phyloP scores from a whole-genome alignment of 371 early-diverging fungal species.

The Circinella umbellata region DNA sequence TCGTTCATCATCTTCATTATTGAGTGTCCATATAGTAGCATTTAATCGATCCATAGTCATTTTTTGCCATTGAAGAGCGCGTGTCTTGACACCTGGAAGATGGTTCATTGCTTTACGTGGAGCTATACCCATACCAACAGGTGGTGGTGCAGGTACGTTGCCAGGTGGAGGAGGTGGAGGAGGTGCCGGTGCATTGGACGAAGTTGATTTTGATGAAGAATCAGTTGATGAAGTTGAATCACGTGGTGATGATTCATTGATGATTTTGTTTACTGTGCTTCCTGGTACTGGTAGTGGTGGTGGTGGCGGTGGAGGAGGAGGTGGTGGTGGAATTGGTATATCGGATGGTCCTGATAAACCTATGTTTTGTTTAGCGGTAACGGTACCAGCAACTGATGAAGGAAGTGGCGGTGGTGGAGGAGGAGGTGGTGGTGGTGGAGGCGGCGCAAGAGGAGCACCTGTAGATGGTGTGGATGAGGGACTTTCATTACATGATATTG shows the following conservation, averaged over 20 bases:
- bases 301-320: conserved; percentile 30
- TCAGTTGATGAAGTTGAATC: not conserved
- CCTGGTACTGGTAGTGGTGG: conserved; percentile 27
- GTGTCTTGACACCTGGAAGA: conserved; percentile 73
- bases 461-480: not conserved
- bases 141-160: conserved; percentile 15
- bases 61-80: conserved; percentile 88
- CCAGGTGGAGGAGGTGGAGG: conserved; percentile 26
- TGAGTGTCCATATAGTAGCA: conserved; percentile 61
- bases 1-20: conserved; percentile 44
- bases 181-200: conserved; percentile 31
- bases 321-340: conserved; percentile 51
- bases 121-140: conserved; percentile 1
- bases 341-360: conserved; percentile 4
- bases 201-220: not conserved
- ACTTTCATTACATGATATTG: not conserved
- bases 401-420: conserved; percentile 22
- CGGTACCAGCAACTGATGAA: not conserved
- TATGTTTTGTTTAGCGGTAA: not conserved
- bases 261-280: conserved; percentile 16
- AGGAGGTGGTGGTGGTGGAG: conserved; percentile 22
- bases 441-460: conserved; percentile 14
- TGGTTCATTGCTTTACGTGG: conserved; percentile 68
- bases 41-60: conserved; percentile 63
- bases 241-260: not conserved